A percentile compares a stretch with the other conserved stretches of the same genome.
Conservation (phyloP, 2,329 filamentous ascomycete species). For the Calonectria hawksworthii region DNA sequence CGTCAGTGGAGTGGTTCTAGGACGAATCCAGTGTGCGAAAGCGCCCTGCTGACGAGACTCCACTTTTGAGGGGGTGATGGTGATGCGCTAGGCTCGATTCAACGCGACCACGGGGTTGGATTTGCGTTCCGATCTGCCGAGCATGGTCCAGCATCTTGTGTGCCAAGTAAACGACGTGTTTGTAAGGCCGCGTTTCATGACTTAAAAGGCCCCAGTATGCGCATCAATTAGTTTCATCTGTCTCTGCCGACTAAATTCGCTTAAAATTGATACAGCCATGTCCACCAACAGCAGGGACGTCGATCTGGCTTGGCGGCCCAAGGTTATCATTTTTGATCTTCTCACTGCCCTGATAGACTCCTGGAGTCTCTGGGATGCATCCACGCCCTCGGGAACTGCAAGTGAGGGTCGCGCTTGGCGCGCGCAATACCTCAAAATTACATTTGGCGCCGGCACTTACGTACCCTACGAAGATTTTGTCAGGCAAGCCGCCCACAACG, state of each 20-base stretch:
- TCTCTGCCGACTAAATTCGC: neutral
- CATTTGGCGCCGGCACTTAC: constrained; percentile 52
- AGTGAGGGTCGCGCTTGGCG: constrained; percentile 52
- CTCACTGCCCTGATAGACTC: constrained; percentile 57
- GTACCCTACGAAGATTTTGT: constrained; percentile 51
- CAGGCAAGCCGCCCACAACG: constrained; percentile 46
- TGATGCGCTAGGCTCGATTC: neutral
- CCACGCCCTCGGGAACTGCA: constrained; percentile 42
- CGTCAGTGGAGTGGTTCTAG: neutral
- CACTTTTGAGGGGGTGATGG: constrained; percentile 1
- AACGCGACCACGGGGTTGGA: neutral
- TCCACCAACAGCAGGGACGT: no score
- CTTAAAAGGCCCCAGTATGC: neutral
- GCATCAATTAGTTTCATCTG: neutral
- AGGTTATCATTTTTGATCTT: constrained; percentile 57
- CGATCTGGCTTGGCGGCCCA: constrained; percentile 43
- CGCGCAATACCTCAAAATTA: constrained; percentile 54
- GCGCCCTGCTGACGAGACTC: neutral
- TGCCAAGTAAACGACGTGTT: neutral
- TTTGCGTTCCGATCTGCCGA: neutral
- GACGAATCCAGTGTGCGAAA: constrained; percentile 1
- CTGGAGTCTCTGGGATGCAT: constrained; percentile 55
- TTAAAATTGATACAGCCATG: neutral
- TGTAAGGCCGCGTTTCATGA: neutral
- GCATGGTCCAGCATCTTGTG: neutral